Evolutionary conservation across 1,284 basidiomycete genomes (phyloP), one percentile per base, ranked within the genome.

Genomic region (Somion occarium): DNA sequence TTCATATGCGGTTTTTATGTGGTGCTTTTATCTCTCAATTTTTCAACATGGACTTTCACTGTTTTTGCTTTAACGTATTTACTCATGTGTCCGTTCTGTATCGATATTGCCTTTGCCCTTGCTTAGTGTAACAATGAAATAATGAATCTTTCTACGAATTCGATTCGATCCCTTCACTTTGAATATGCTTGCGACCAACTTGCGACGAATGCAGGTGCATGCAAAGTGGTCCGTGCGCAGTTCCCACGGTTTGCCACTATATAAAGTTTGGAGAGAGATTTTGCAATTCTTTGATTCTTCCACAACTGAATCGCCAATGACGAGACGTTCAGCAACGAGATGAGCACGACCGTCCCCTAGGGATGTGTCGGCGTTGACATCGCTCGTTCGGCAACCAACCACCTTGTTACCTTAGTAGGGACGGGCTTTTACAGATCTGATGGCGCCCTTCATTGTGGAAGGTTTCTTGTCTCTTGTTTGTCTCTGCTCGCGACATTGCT

Each of bases 241-340:
- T 51, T 58, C 51, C 51, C 56, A 58, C 56, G 56, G n/a, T n/a
- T 3, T 11, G 15, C 22, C 13, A n/a, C 18, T 46, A 47, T 59
- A 59, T 51, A 58, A 44, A 38, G 20, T 34, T 38, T n/a, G 3
- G 19, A 11, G 39, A 46, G 44, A 22, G 44, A 50, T 51, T 34
- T 41, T 22, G 50, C 54, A 49, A 62, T 61, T 54, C 61, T 57
- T 65, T 51, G 71, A 75, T 75, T 71, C 70, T 74, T 75, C 73
- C 73, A 75, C 73, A 73, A 74, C 73, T 71, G 69, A 69, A 72
- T 65, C 72, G 73, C 69, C 68, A 49, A 69, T 73, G 72, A 74
- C 62, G 72, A 74, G 66, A 69, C 57, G 53, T 53, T 57, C 51
- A 61, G 73, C 73, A 75, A 65, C 66, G 73, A 69, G 66, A 69